Evolutionary conservation across 192 early-diverging fungal genomes (phyloP).

Genomic region (Entomortierella parvispora): DNA sequence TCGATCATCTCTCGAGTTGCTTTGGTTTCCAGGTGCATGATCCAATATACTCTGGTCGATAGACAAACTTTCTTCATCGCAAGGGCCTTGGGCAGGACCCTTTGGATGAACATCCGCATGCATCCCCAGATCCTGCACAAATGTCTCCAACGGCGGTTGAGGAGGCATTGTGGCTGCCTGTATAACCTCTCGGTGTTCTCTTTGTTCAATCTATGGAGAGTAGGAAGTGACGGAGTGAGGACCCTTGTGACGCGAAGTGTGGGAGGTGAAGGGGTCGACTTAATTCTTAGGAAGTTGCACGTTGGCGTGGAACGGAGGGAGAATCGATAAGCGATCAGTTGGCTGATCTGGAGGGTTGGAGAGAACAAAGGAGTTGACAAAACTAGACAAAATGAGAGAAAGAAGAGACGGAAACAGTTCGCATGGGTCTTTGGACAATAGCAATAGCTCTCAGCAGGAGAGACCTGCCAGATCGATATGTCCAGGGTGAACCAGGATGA

Average conservation of each 20-base stretch:
- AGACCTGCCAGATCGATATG: no score
- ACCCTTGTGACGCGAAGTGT: no score
- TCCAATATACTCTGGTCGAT: not conserved
- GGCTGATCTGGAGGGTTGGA: no score
- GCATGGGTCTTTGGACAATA: no score
- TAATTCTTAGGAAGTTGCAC: no score
- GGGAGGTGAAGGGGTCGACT: no score
- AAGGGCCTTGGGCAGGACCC: not conserved
- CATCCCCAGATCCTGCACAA: conserved; percentile 6
- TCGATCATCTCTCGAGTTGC: not conserved
- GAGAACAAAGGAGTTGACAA: no score
- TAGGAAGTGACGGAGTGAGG: not conserved
- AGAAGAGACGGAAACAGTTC: not conserved
- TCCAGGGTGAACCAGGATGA: conserved; percentile 5
- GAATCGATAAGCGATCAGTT: no score
- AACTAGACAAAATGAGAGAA: conserved; percentile 1
- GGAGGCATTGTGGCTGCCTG: no score
- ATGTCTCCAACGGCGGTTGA: conserved; percentile 16
- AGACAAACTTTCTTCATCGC: not conserved
- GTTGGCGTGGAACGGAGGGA: no score
- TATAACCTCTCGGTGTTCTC: not conserved
- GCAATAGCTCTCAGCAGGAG: no score
- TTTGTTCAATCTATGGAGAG: not conserved
- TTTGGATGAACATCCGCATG: not conserved
- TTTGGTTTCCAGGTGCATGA: not conserved